These are phyloP conservation scores for Akanthomyces lecanii DNA, from an alignment of 2,329 filamentous ascomycete species.

Conservation along the genomic window DNA sequence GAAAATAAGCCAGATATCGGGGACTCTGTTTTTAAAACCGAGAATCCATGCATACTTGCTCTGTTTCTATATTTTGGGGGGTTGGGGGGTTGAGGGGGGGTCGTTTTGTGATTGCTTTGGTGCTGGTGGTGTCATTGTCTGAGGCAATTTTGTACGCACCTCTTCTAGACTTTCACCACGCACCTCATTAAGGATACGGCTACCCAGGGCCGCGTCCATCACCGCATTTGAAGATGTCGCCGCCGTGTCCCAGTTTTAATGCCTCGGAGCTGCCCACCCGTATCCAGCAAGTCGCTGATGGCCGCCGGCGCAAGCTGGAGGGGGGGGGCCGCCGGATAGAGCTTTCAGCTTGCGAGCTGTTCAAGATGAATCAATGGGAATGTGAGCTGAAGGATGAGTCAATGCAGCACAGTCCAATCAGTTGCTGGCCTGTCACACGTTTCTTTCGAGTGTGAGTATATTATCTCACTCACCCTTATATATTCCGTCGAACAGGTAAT, in stretches of 20 bases:
- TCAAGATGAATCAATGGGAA: conserved; percentile 57
- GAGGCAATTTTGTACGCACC: conserved; percentile 38
- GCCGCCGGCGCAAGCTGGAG: conserved; percentile 50
- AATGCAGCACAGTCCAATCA: conserved; percentile 42
- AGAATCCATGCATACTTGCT: not conserved
- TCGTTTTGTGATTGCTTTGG: not conserved
- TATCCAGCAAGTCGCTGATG: conserved; percentile 45
- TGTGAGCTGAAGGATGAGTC: conserved; percentile 51
- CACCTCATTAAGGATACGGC: conserved; percentile 49
- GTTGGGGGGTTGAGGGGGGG: not conserved
- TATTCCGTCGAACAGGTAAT: conserved; percentile 5
- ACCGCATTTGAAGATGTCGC: conserved; percentile 47
- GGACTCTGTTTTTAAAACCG: too few relatives aligned
- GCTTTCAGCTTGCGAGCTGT: conserved; percentile 51
- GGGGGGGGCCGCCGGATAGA: conserved; percentile 39
- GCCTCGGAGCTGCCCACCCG: conserved; percentile 46
- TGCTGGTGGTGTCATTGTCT: not conserved
- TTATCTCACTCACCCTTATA: not conserved
- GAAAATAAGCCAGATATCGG: not conserved
- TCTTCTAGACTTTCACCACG: conserved; percentile 56
- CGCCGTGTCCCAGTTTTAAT: conserved; percentile 53
- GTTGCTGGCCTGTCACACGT: conserved; percentile 55
- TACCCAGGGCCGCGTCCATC: conserved; percentile 43
- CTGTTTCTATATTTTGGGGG: not conserved
- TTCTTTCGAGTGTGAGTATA: conserved; percentile 55